These are phyloP conservation scores for Proliferodiscus dingleyae DNA, from an alignment of 2,329 filamentous ascomycete genomes.

Conservation along the genomic window DNA sequence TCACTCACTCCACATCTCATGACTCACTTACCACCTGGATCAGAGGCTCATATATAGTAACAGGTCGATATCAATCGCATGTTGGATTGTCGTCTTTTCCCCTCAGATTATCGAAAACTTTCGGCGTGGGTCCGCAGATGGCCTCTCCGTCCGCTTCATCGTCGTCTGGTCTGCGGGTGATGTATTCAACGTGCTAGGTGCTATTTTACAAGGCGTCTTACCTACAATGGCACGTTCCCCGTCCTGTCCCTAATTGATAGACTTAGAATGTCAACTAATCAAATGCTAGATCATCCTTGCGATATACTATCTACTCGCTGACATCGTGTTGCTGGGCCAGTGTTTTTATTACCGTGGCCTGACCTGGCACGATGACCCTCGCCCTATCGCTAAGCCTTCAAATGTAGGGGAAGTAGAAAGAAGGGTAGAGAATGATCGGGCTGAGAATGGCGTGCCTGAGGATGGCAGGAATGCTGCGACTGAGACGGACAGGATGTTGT, in stretches of 20 bases:
- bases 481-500: too few relatives aligned
- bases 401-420: too few relatives aligned
- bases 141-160: constrained; percentile 85
- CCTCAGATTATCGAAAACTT: constrained; percentile 97
- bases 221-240: constrained; percentile 70
- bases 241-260: not conserved
- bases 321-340: constrained; percentile 81
- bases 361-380: constrained; percentile 53
- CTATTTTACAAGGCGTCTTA: constrained; percentile 82
- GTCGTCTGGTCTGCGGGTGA: constrained; percentile 90
- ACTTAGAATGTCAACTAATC: constrained; percentile 2
- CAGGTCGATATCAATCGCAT: constrained; percentile 92
- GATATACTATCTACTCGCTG: constrained; percentile 87
- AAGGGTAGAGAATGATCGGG: too few relatives aligned
- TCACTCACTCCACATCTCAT: too few relatives aligned
- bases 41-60: not conserved
- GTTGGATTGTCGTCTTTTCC: constrained; percentile 93
- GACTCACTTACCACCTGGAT: too few relatives aligned
- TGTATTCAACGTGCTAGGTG: constrained; percentile 95
- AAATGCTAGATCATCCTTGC: constrained; percentile 76
- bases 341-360: constrained; percentile 97
- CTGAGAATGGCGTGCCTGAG: too few relatives aligned
- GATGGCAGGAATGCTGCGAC: too few relatives aligned
- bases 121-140: constrained; percentile 76
- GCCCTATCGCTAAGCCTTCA: constrained; percentile 39